Percentiles rank a stretch among this genome's conserved stretches.
Conservation (phyloP, 208 protist genomes). For the Trypanosoma theileri region DNA sequence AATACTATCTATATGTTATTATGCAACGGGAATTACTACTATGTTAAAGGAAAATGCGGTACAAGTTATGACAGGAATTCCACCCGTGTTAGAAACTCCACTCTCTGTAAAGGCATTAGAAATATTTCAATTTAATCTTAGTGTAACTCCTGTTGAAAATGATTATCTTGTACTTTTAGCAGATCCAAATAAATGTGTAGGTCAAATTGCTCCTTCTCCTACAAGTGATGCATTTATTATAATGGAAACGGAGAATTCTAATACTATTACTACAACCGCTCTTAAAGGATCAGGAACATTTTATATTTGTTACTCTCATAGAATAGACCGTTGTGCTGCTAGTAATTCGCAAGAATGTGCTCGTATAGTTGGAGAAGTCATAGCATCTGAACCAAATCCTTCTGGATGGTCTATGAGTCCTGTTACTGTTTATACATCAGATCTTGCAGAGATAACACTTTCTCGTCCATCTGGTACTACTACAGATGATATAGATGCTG, state of each 20-base stretch:
- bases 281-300: conserved; percentile 57
- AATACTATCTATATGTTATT: conserved; percentile 66
- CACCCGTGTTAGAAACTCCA: conserved; percentile 31
- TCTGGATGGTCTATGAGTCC: conserved; percentile 55
- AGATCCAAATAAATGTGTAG: conserved; percentile 49
- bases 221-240: conserved; percentile 15
- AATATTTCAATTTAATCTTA: conserved; percentile 40
- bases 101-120: conserved; percentile 33
- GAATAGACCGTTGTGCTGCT: conserved; percentile 35
- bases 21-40: conserved; percentile 23
- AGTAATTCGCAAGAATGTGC: conserved; percentile 55
- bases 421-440: conserved; percentile 53
- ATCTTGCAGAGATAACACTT: conserved; percentile 36
- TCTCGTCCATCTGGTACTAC: conserved; percentile 17
- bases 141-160: conserved; percentile 42
- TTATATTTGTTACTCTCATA: conserved; percentile 82
- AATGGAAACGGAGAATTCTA: background rate
- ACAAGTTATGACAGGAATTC: conserved; percentile 44
- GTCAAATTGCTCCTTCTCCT: conserved; percentile 15
- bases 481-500: conserved; percentile 1
- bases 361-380: conserved; percentile 65
- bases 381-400: conserved; percentile 44
- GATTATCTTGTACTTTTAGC: conserved; percentile 70
- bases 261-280: conserved; percentile 41
- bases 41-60: conserved; percentile 43